These are phyloP conservation scores for Microbotryum lychnidis-dioicae DNA, from an alignment of 1,284 basidiomycete species.

Conservation along the genomic window DNA sequence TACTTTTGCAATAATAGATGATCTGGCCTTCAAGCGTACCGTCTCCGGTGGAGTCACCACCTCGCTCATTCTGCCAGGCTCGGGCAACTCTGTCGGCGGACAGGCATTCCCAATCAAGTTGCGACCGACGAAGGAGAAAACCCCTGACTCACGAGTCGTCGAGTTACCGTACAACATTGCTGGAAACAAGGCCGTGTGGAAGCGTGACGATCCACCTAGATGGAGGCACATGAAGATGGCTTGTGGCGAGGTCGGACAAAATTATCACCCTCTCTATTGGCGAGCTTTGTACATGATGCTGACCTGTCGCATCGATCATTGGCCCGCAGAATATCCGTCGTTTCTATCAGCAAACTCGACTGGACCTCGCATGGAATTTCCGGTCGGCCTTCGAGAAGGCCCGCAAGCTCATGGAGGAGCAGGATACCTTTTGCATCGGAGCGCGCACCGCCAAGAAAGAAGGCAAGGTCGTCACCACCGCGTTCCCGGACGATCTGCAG, in stretches of 20 bases:
- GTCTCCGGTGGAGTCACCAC: constrained; percentile 63
- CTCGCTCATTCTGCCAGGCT: constrained; percentile 56
- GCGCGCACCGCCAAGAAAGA: constrained; percentile 55
- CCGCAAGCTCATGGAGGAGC: constrained; percentile 59
- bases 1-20: constrained; percentile 36
- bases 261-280: not conserved
- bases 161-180: constrained; percentile 51
- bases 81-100: constrained; percentile 55
- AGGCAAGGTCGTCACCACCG: constrained; percentile 47
- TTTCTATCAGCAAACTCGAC: constrained; percentile 46
- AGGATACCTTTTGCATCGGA: constrained; percentile 62
- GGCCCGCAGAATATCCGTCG: constrained; percentile 43
- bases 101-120: constrained; percentile 59
- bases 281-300: constrained; percentile 30
- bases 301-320: not conserved
- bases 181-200: constrained; percentile 38
- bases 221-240: constrained; percentile 21
- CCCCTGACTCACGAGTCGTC: constrained; percentile 56
- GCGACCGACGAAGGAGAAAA: constrained; percentile 51
- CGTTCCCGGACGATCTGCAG: constrained; percentile 67
- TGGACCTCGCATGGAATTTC: constrained; percentile 55
- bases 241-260: constrained; percentile 8
- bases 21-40: constrained; percentile 51
- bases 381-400: constrained; percentile 61
- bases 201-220: constrained; percentile 7